Conservation (phyloP, 768 basidiomycete species). For the Boletellus emodensis region DNA sequence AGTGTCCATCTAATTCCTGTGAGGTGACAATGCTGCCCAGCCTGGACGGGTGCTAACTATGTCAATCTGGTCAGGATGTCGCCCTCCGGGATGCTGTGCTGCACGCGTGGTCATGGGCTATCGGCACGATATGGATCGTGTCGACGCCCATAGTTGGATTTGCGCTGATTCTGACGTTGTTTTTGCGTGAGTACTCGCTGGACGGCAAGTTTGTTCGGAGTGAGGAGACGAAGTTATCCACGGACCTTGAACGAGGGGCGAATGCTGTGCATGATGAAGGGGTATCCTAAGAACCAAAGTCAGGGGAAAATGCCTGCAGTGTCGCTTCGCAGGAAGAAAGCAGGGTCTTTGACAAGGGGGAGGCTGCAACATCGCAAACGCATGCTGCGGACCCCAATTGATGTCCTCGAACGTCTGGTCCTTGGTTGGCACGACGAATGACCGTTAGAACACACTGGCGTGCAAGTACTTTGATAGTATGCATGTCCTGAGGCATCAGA, state of each 20-base stretch:
- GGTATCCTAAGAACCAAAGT: too few relatives aligned
- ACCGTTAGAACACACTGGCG: too few relatives aligned
- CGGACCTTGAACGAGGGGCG: slow-evolving; percentile 30
- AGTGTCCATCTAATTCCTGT: slow-evolving; percentile 25
- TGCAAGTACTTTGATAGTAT: too few relatives aligned
- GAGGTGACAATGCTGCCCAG: too few relatives aligned
- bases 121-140: slow-evolving; percentile 54
- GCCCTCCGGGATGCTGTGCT: slow-evolving; percentile 46
- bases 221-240: slow-evolving; percentile 20
- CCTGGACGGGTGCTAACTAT: neutral
- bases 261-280: neutral
- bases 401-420: too few relatives aligned
- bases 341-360: too few relatives aligned
- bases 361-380: too few relatives aligned
- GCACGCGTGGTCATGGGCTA: slow-evolving; percentile 45
- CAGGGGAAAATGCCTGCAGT: too few relatives aligned
- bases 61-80: slow-evolving; percentile 39
- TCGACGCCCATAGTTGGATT: slow-evolving; percentile 49
- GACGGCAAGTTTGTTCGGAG: slow-evolving; percentile 46
- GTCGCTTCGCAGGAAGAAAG: too few relatives aligned
- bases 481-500: too few relatives aligned
- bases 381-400: too few relatives aligned
- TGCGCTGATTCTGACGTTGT: slow-evolving; percentile 47
- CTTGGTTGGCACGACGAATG: too few relatives aligned
- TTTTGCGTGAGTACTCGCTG: slow-evolving; percentile 56